Percentiles rank a stretch among this genome's conserved stretches.
Evolutionary conservation across 2,329 filamentous ascomycete species (phyloP).

Genomic region (Emydomyces testavorans): DNA sequence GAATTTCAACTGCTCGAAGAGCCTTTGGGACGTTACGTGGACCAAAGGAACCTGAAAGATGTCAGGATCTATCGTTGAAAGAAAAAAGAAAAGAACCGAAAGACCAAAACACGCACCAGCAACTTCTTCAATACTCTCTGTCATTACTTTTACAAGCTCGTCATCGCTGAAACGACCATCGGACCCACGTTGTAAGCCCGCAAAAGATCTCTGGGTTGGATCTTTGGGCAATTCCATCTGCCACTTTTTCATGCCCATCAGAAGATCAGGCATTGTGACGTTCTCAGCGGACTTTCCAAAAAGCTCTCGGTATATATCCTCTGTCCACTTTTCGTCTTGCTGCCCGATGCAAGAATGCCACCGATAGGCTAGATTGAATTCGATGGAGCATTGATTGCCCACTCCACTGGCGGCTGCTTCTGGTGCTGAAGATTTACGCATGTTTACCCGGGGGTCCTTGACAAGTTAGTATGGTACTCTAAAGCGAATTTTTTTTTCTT

Average conservation of each 20-base stretch:
- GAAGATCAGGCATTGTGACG: slow-evolving; percentile 16
- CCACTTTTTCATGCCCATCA: slow-evolving; percentile 47
- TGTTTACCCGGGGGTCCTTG: slow-evolving; percentile 32
- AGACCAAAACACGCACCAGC: no score
- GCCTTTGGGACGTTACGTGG: slow-evolving; percentile 59
- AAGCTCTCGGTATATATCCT: slow-evolving; percentile 44
- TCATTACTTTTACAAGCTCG: slow-evolving; percentile 55
- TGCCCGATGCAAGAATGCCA: slow-evolving; percentile 55
- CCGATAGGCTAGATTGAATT: slow-evolving; percentile 45
- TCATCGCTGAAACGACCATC: slow-evolving; percentile 58
- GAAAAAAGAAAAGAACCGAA: no score
- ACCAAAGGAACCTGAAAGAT: slow-evolving; percentile 37
- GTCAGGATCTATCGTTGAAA: no score
- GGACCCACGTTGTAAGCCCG: slow-evolving; percentile 45
- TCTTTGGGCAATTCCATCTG: slow-evolving; percentile 48
- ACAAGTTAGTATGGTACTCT: neutral
- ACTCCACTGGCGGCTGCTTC: slow-evolving; percentile 31
- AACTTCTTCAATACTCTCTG: slow-evolving; percentile 55
- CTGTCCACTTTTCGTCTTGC: slow-evolving; percentile 61
- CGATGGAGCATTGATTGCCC: slow-evolving; percentile 42
- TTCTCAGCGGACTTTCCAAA: slow-evolving; percentile 18
- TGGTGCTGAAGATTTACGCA: slow-evolving; percentile 16
- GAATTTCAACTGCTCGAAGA: slow-evolving; percentile 63
- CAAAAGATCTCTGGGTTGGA: slow-evolving; percentile 52
- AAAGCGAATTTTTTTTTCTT: neutral